Conservation (phyloP, 1,284 basidiomycete genomes). For the Polyporus tsugae region DNA sequence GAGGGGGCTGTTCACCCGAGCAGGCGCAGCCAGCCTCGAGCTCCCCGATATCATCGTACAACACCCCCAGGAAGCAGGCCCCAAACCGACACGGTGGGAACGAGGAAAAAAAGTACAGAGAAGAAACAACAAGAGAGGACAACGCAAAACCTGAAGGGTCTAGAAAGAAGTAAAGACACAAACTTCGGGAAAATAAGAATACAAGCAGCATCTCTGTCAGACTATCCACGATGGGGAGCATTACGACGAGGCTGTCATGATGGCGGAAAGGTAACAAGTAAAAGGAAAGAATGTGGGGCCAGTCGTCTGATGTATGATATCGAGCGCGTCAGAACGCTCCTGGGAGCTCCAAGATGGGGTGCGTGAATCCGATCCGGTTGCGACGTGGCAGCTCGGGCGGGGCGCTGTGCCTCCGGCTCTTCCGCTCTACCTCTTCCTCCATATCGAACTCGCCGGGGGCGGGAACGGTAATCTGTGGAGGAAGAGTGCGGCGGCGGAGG, state of each 20-base stretch:
- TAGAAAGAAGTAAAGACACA: conserved; percentile 25
- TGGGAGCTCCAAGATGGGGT: conserved; percentile 46
- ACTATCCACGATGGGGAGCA: conserved; percentile 30
- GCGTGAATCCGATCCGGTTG: conserved; percentile 45
- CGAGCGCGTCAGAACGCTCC: conserved; percentile 47
- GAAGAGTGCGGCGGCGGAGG: conserved; percentile 61
- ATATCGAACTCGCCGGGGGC: conserved; percentile 37
- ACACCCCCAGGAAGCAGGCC: conserved; percentile 24
- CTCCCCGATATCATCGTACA: conserved; percentile 35
- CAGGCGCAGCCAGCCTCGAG: conserved; percentile 29
- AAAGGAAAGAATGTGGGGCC: conserved; percentile 17
- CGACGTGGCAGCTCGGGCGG: conserved; percentile 48
- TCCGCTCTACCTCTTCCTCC: conserved; percentile 44
- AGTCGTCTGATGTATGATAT: conserved; percentile 14
- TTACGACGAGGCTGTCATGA: conserved; percentile 27
- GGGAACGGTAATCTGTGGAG: conserved; percentile 36
- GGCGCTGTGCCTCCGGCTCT: conserved; percentile 47
- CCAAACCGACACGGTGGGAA: conserved; percentile 30
- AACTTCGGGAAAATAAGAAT: conserved; percentile 33
- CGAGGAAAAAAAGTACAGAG: conserved; percentile 26
- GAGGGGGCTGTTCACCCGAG: conserved; percentile 28
- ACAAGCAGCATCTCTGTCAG: conserved; percentile 33
- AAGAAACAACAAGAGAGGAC: conserved; percentile 18
- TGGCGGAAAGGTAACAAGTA: conserved; percentile 9
- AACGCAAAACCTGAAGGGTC: conserved; percentile 17